These are phyloP conservation scores for Stropharia rugosoannulata DNA, from an alignment of 768 basidiomycete genomes.

Conservation along the genomic window DNA sequence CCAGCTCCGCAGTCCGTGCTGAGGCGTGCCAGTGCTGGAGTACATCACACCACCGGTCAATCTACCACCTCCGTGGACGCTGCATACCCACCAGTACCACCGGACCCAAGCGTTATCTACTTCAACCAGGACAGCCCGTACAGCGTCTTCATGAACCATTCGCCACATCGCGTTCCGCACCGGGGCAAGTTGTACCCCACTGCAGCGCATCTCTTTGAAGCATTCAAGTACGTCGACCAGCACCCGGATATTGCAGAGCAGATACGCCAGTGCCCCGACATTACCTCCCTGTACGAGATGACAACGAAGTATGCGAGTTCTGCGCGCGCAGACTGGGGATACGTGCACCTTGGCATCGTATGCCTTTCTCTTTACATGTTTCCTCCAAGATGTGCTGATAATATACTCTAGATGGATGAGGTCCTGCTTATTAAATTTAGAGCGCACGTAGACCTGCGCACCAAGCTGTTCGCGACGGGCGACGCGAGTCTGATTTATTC, in stretches of 20 bases:
- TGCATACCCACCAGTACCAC: conserved; percentile 17
- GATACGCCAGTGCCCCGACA: conserved; percentile 43
- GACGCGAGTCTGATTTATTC: conserved; percentile 49
- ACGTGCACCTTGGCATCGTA: conserved; percentile 49
- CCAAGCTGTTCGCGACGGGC: conserved; percentile 54
- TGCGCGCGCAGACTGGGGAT: conserved; percentile 57
- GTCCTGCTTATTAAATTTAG: conserved; percentile 67
- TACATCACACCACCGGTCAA: neutral
- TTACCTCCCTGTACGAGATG: conserved; percentile 36
- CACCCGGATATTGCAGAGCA: conserved; percentile 53
- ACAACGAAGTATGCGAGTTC: conserved; percentile 28
- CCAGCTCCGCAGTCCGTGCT: neutral
- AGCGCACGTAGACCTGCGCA: conserved; percentile 63
- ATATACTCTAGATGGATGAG: conserved; percentile 56
- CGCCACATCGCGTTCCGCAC: conserved; percentile 60
- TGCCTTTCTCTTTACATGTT: conserved; percentile 21
- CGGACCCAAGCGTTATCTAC: conserved; percentile 27
- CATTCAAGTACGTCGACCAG: conserved; percentile 60
- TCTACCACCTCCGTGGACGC: conserved; percentile 1
- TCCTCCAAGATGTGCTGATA: neutral
- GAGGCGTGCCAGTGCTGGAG: neutral
- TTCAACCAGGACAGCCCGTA: conserved; percentile 42
- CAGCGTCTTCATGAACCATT: conserved; percentile 62
- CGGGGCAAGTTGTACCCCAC: conserved; percentile 58
- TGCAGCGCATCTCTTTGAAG: conserved; percentile 75